Percentiles rank a stretch among this genome's conserved stretches.
Evolutionary conservation across 441 rosid genomes (phyloP).

Genomic region (Flueggea neowawraea): DNA sequence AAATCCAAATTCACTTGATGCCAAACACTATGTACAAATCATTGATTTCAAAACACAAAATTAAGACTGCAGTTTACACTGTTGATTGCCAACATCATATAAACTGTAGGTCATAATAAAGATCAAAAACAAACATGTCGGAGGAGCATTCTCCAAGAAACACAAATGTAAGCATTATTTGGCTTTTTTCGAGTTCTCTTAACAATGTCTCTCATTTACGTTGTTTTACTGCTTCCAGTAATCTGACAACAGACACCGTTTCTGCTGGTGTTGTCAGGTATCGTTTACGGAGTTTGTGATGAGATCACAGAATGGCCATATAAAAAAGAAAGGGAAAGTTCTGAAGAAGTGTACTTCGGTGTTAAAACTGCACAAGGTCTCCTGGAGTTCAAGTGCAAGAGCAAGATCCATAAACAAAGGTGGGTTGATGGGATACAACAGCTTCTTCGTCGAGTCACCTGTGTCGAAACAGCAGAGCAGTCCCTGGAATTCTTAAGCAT

Average conservation of each 20-base stretch:
- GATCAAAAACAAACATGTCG: constrained; percentile 91
- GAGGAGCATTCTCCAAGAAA: constrained; percentile 95
- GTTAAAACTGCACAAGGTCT: constrained; percentile 81
- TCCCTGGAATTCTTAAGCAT: constrained; percentile 53
- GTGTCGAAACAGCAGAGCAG: constrained; percentile 35
- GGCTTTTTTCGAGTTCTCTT: background rate
- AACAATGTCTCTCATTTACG: background rate
- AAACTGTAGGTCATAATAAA: constrained; percentile 59
- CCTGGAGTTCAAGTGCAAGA: constrained; percentile 84
- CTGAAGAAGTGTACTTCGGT: constrained; percentile 74
- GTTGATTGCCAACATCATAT: background rate
- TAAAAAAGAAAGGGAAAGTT: constrained; percentile 57
- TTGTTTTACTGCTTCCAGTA: background rate
- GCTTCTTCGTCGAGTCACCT: constrained; percentile 53
- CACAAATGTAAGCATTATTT: constrained; percentile 57
- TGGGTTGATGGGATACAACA: constrained; percentile 76
- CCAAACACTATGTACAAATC: too few relatives aligned
- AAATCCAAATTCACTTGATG: too few relatives aligned
- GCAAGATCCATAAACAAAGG: constrained; percentile 71
- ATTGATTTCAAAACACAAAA: too few relatives aligned
- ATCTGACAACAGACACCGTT: background rate
- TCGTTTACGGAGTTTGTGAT: constrained; percentile 79
- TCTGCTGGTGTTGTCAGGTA: constrained; percentile 32
- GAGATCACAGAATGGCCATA: constrained; percentile 90
- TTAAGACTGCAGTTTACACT: background rate